phyloP scores from a whole-genome alignment of 1,284 basidiomycete species.

The Trichosporon sp. region DNA sequence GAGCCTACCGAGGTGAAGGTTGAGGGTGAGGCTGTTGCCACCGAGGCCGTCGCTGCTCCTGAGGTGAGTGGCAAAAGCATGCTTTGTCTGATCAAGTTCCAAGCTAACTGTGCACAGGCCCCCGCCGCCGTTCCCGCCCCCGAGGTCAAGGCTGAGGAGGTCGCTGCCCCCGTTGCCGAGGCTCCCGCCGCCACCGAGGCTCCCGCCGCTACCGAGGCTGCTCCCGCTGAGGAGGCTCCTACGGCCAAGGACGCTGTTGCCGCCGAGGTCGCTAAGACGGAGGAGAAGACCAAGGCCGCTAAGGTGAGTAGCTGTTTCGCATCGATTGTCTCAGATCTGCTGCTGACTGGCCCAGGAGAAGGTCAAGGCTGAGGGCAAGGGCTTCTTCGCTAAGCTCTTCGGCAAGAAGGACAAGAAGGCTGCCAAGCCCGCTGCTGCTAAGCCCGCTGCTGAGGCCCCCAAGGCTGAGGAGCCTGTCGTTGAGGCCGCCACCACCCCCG shows the following conservation, averaged over 20 bases:
- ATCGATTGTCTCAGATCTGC: not conserved
- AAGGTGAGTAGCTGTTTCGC: slow-evolving; percentile 34
- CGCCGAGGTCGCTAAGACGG: slow-evolving; percentile 35
- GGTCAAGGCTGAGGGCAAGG: slow-evolving; percentile 32
- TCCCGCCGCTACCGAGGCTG: slow-evolving; percentile 23
- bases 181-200: slow-evolving; percentile 18
- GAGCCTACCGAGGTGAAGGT: slow-evolving; percentile 31
- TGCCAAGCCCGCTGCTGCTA: slow-evolving; percentile 22
- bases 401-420: slow-evolving; percentile 33
- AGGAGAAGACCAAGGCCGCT: slow-evolving; percentile 35
- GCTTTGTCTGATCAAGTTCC: not conserved
- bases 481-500: slow-evolving; percentile 16
- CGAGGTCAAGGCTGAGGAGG: slow-evolving; percentile 37
- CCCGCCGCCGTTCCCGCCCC: slow-evolving; percentile 27
- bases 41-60: slow-evolving; percentile 27
- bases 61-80: slow-evolving; percentile 22
- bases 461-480: slow-evolving; percentile 22
- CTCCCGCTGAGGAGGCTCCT: slow-evolving; percentile 26
- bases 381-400: slow-evolving; percentile 35
- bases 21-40: slow-evolving; percentile 29
- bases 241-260: slow-evolving; percentile 36
- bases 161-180: slow-evolving; percentile 41
- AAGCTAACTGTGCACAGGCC: not conserved
- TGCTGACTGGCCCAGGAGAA: slow-evolving; percentile 28
- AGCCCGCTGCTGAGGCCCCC: slow-evolving; percentile 26